Percentiles rank a stretch among this genome's conserved stretches.
These are phyloP conservation scores for Kurtzmaniella fragi DNA, from an alignment of 805 yeast genomes.

Conservation along the genomic window DNA sequence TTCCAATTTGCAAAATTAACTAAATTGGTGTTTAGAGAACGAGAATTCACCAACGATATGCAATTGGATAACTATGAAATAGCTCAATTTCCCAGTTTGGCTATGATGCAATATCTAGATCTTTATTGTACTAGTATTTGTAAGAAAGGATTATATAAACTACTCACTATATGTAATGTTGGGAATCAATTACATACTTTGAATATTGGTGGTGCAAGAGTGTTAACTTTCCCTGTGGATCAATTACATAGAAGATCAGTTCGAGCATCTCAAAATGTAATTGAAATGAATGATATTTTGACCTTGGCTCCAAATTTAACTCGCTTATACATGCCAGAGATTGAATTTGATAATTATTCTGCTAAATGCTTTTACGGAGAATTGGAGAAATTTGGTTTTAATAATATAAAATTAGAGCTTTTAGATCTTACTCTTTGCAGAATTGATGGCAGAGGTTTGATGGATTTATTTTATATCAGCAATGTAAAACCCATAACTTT, in stretches of 20 bases:
- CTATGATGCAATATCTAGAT: conserved; percentile 21
- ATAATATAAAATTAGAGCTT: conserved; percentile 11
- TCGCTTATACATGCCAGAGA: conserved; percentile 24
- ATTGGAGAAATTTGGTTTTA: conserved; percentile 13
- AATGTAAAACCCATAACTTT: conserved; percentile 3
- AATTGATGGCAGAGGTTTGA: conserved; percentile 36
- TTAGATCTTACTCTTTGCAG: conserved; percentile 35
- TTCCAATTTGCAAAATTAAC: conserved; percentile 22
- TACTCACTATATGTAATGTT: conserved; percentile 27
- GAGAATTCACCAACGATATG: conserved; percentile 12
- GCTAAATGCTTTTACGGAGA: conserved; percentile 25
- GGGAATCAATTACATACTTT: conserved; percentile 24
- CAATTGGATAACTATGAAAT: conserved; percentile 22
- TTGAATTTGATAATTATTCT: conserved; percentile 31
- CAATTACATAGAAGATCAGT: conserved; percentile 7
- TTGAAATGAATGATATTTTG: conserved; percentile 14
- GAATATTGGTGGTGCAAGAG: conserved; percentile 31
- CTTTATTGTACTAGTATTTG: conserved; percentile 39
- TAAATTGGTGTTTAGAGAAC: conserved; percentile 28
- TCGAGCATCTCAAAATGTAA: not conserved
- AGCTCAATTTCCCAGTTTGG: conserved; percentile 19
- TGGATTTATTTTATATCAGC: conserved; percentile 20
- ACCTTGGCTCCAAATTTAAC: conserved; percentile 14
- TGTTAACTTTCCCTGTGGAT: conserved; percentile 22
- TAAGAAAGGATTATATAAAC: conserved; percentile 33